Evolutionary conservation across 148 eudicot genomes (phyloP).

Genomic region (Dysphania ambrosioides): DNA sequence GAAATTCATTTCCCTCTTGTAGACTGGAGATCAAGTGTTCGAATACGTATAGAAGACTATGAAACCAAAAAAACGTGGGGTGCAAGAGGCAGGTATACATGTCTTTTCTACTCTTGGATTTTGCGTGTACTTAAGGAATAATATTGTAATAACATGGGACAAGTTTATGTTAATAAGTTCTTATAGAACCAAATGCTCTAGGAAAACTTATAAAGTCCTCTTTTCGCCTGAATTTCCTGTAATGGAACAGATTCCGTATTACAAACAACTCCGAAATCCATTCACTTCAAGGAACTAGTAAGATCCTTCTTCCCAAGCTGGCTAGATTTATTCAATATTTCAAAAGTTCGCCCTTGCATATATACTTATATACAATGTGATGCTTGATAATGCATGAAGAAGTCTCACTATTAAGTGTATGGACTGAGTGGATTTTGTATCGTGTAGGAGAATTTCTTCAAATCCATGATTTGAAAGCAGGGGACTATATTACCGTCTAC

Average conservation of each 20-base stretch:
- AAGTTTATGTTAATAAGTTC: too few relatives aligned
- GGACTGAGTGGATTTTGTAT: too few relatives aligned
- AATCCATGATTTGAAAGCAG: conserved; percentile 10
- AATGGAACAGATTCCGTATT: conserved; percentile 1
- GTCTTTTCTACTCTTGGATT: too few relatives aligned
- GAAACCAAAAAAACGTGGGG: neutral
- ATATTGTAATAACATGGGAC: too few relatives aligned
- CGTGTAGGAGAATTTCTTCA: neutral
- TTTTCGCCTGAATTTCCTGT: too few relatives aligned
- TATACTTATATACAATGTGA: neutral
- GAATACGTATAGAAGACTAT: neutral
- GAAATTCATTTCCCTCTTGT: neutral
- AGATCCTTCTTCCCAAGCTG: neutral
- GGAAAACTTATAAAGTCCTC: too few relatives aligned
- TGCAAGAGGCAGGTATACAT: neutral
- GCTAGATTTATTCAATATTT: neutral
- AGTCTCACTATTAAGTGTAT: too few relatives aligned
- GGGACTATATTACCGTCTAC: conserved; percentile 3
- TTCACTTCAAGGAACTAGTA: conserved; percentile 14
- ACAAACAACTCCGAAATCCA: neutral
- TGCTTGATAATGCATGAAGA: neutral
- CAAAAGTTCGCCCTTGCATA: too few relatives aligned
- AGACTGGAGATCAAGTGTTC: neutral
- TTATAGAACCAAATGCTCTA: too few relatives aligned
- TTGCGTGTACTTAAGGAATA: too few relatives aligned